These are phyloP conservation scores for Pythium aquatile DNA, from an alignment of 352 stramenopile species.

Conservation along the genomic window DNA sequence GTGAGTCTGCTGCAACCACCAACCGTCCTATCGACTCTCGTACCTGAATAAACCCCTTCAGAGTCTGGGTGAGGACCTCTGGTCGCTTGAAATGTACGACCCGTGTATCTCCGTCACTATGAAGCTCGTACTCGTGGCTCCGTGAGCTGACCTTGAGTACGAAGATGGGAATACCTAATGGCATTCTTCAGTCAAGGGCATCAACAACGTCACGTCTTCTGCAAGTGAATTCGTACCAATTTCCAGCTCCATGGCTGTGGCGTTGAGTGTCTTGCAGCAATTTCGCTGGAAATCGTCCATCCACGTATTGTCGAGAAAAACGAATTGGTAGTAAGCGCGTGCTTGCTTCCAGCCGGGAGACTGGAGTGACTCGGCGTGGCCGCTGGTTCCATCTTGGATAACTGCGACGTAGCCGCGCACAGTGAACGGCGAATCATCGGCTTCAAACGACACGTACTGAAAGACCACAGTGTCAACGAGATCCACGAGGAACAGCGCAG, in stretches of 20 bases:
- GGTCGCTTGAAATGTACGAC: slow-evolving; percentile 36
- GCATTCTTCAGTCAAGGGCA: neutral
- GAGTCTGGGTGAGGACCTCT: slow-evolving; percentile 35
- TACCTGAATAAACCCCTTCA: slow-evolving; percentile 52
- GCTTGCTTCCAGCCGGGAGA: slow-evolving; percentile 48
- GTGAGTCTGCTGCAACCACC: neutral
- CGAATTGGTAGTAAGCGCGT: slow-evolving; percentile 69
- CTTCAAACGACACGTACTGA: slow-evolving; percentile 24
- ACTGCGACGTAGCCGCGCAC: slow-evolving; percentile 57
- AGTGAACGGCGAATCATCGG: slow-evolving; percentile 25
- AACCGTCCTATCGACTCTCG: neutral
- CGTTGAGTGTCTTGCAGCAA: slow-evolving; percentile 49
- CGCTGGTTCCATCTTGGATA: slow-evolving; percentile 35
- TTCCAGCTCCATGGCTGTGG: slow-evolving; percentile 25
- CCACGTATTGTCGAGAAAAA: slow-evolving; percentile 65
- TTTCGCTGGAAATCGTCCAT: slow-evolving; percentile 50
- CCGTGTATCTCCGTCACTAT: slow-evolving; percentile 28
- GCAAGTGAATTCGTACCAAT: slow-evolving; percentile 31
- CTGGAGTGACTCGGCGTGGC: slow-evolving; percentile 30
- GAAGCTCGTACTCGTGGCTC: slow-evolving; percentile 35
- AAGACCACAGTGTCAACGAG: neutral
- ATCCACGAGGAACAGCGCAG: neutral
- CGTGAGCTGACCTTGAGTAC: slow-evolving; percentile 58
- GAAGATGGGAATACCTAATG: slow-evolving; percentile 68
- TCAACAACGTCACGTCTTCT: neutral